Conservation (phyloP, 495 filamentous ascomycete genomes). For the Penicillium canescens region DNA sequence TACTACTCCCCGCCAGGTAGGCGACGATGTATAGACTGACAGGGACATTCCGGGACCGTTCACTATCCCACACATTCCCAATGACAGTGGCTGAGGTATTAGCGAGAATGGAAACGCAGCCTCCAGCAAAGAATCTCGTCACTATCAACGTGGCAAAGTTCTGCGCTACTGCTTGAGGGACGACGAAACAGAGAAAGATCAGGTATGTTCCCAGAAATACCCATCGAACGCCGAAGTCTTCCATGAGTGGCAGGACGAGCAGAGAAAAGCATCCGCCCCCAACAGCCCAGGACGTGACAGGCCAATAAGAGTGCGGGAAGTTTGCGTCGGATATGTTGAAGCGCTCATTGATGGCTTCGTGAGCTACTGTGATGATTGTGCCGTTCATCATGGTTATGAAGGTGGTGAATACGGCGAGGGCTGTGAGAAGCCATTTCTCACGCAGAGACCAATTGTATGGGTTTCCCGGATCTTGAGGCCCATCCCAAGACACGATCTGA, state of each 20-base stretch:
- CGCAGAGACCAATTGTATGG: slow-evolving; percentile 61
- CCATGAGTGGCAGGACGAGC: slow-evolving; percentile 52
- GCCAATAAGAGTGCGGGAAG: slow-evolving; percentile 56
- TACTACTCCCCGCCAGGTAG: slow-evolving; percentile 42
- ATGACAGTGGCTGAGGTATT: slow-evolving; percentile 48
- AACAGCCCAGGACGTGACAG: slow-evolving; percentile 48
- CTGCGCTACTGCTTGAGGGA: slow-evolving; percentile 49
- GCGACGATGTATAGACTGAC: slow-evolving; percentile 46
- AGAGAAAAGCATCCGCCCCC: slow-evolving; percentile 49
- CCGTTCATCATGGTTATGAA: slow-evolving; percentile 44
- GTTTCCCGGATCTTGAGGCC: slow-evolving; percentile 53
- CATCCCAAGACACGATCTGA: slow-evolving; percentile 47
- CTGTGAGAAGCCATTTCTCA: slow-evolving; percentile 40
- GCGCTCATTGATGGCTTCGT: slow-evolving; percentile 33
- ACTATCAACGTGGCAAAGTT: slow-evolving; percentile 53
- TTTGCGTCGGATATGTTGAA: slow-evolving; percentile 45
- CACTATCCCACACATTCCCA: slow-evolving; percentile 48
- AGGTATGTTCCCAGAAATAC: slow-evolving; percentile 48
- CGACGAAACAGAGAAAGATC: slow-evolving; percentile 43
- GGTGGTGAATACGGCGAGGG: slow-evolving; percentile 25
- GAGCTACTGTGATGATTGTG: slow-evolving; percentile 46
- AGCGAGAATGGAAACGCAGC: slow-evolving; percentile 43
- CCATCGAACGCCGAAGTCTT: slow-evolving; percentile 48
- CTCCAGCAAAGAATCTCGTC: slow-evolving; percentile 49
- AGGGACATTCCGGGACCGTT: slow-evolving; percentile 40